These are phyloP conservation scores for Sclerotinia sclerotiorum DNA, from an alignment of 2,329 filamentous ascomycete species.

Conservation along the genomic window DNA sequence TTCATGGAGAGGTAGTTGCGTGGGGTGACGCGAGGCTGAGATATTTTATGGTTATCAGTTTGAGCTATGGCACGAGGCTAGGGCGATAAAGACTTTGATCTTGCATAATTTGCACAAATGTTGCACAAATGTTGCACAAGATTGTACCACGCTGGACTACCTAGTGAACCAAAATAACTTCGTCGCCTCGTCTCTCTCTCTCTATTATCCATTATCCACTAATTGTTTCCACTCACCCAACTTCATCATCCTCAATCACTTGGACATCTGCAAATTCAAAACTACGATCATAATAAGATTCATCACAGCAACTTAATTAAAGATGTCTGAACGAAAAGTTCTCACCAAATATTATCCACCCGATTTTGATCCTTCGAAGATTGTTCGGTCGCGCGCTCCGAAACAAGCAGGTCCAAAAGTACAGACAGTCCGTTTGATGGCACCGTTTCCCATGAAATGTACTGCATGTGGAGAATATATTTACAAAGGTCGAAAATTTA, in stretches of 20 bases:
- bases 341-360: slow-evolving; percentile 66
- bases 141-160: background rate
- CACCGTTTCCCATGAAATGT: slow-evolving; percentile 80
- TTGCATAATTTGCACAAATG: slow-evolving; percentile 1
- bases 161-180: background rate
- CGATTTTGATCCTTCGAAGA: slow-evolving; percentile 83
- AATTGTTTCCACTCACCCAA: slow-evolving; percentile 3
- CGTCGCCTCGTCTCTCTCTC: background rate
- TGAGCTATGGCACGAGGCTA: background rate
- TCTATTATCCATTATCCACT: background rate
- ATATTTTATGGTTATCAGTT: background rate
- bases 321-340: slow-evolving; percentile 86
- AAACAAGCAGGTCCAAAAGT: slow-evolving; percentile 76
- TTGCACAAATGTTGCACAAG: background rate
- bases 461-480: slow-evolving; percentile 73
- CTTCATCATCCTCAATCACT: background rate
- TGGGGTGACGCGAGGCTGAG: slow-evolving; percentile 26
- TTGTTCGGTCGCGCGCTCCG: slow-evolving; percentile 66
- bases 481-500: slow-evolving; percentile 93
- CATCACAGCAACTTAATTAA: slow-evolving; percentile 20
- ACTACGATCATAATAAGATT: background rate
- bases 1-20: slow-evolving; percentile 12
- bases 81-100: background rate
- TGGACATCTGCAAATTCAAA: background rate
- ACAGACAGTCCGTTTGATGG: slow-evolving; percentile 88